phyloP scores from a whole-genome alignment of 192 early-diverging fungal species.

The Borealophlyctis nickersoniae region DNA sequence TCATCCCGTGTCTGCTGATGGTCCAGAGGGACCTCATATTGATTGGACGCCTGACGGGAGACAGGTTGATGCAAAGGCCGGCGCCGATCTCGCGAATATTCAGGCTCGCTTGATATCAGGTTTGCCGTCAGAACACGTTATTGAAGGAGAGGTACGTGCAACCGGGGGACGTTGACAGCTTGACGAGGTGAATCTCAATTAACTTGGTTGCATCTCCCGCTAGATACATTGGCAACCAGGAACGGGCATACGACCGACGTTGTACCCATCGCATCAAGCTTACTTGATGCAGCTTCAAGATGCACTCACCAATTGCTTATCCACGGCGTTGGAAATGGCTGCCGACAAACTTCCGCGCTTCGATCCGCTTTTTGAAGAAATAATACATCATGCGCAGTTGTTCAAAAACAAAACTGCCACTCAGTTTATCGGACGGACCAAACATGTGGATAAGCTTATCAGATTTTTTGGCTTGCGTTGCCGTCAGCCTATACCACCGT shows the following conservation, averaged over 20 bases:
- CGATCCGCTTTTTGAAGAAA: neutral
- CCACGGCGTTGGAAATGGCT: neutral
- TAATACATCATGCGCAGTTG: neutral
- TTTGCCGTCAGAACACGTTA: neutral
- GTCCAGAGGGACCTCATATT: neutral
- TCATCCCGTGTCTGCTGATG: neutral
- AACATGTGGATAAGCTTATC: neutral
- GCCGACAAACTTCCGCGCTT: neutral
- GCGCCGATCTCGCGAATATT: neutral
- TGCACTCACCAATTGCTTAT: neutral
- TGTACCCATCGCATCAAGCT: neutral
- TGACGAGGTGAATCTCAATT: too few species aligned
- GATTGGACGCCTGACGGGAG: too few species aligned
- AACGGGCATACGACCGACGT: neutral
- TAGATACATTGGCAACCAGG: neutral
- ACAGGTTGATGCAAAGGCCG: neutral
- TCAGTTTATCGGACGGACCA: neutral
- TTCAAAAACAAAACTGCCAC: neutral
- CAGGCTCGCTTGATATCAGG: neutral
- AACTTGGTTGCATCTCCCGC: too few species aligned
- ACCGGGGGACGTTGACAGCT: too few species aligned
- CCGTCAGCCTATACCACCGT: neutral
- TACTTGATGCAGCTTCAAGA: neutral
- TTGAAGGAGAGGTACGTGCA: neutral
- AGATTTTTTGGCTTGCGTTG: neutral